phyloP scores from a whole-genome alignment of 495 filamentous ascomycete genomes.

The Filosporella fistucella region DNA sequence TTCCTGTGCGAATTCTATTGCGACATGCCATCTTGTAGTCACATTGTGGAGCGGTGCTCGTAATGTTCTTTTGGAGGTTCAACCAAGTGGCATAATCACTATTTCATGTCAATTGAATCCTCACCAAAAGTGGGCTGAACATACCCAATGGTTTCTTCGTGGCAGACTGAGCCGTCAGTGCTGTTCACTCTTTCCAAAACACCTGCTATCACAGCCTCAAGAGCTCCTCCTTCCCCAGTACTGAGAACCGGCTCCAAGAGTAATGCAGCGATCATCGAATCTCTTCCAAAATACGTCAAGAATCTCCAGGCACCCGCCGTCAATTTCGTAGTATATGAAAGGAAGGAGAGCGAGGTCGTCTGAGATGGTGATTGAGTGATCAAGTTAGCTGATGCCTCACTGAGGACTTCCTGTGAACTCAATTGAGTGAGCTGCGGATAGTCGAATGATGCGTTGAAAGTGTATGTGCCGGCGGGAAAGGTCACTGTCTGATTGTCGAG shows the following conservation, averaged over 20 bases:
- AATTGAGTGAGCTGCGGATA: constrained; percentile 58
- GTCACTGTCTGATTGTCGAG: constrained; percentile 35
- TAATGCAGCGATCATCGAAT: constrained; percentile 56
- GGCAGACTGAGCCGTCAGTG: constrained; percentile 54
- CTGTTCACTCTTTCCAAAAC: constrained; percentile 56
- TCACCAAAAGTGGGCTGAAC: background rate
- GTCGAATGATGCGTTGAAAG: constrained; percentile 53
- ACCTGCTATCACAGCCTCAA: constrained; percentile 56
- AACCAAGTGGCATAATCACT: constrained; percentile 58
- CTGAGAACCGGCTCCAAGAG: constrained; percentile 55
- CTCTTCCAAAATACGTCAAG: constrained; percentile 63
- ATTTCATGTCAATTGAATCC: background rate
- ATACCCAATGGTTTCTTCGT: constrained; percentile 61
- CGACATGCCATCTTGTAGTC: constrained; percentile 56
- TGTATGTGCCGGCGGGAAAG: constrained; percentile 48
- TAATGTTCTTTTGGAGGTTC: constrained; percentile 47
- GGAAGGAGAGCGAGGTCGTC: constrained; percentile 50
- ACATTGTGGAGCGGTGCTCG: constrained; percentile 47
- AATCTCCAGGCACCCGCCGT: constrained; percentile 64
- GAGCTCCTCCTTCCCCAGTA: constrained; percentile 46
- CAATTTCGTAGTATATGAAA: constrained; percentile 59
- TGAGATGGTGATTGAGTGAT: constrained; percentile 39
- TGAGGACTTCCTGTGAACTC: constrained; percentile 42
- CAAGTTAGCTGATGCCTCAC: constrained; percentile 36
- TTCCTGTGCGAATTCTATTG: no score